These are phyloP conservation scores for Microsporum ferrugineum DNA, from an alignment of 2,329 filamentous ascomycete genomes.

Conservation along the genomic window DNA sequence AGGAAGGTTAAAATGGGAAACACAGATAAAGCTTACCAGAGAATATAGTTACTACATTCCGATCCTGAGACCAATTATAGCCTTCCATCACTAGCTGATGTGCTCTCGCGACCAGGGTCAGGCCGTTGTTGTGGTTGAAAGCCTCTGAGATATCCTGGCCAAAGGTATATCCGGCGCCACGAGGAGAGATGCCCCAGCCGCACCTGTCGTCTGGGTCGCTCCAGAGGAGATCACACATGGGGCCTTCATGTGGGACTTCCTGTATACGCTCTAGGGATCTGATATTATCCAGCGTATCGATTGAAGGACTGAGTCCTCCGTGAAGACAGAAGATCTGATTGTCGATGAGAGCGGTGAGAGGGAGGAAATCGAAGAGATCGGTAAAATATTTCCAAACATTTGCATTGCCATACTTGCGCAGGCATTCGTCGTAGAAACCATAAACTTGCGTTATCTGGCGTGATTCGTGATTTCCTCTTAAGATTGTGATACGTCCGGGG, in stretches of 20 bases:
- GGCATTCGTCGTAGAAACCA: conserved; percentile 67
- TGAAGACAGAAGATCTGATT: conserved; percentile 64
- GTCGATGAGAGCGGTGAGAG: conserved; percentile 61
- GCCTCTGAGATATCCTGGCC: conserved; percentile 62
- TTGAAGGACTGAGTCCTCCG: conserved; percentile 60
- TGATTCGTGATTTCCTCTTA: conserved; percentile 65
- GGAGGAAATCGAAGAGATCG: conserved; percentile 67
- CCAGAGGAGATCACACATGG: conserved; percentile 68
- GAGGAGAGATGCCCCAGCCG: conserved; percentile 57
- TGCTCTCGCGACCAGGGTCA: conserved; percentile 59
- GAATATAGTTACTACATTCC: conserved; percentile 76
- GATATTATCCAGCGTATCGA: conserved; percentile 63
- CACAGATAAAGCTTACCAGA: conserved; percentile 8
- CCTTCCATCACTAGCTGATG: conserved; percentile 68
- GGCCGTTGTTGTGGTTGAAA: conserved; percentile 65
- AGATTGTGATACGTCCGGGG: conserved; percentile 59
- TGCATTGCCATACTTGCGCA: conserved; percentile 65
- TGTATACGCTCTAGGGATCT: conserved; percentile 62
- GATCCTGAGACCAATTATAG: conserved; percentile 85
- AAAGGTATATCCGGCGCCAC: conserved; percentile 54
- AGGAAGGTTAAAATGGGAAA: neutral
- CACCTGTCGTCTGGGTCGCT: conserved; percentile 62
- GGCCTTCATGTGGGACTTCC: conserved; percentile 65
- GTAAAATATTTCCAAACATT: conserved; percentile 71
- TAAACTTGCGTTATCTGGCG: conserved; percentile 69